These are phyloP conservation scores for Solanum hybrid DNA, from an alignment of 305 asterid species.

Conservation along the genomic window DNA sequence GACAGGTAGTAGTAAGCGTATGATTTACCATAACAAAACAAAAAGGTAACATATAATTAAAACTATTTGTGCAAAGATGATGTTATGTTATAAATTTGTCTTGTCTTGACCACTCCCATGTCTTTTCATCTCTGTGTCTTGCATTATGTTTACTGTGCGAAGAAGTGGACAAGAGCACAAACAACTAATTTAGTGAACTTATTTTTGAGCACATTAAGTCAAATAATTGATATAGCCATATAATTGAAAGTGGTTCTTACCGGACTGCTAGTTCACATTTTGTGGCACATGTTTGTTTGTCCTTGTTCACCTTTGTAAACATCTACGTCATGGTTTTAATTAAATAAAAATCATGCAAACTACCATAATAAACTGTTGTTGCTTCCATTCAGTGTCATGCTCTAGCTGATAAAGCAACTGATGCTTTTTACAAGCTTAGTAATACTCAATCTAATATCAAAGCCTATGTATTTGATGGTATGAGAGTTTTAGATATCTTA, in stretches of 20 bases:
- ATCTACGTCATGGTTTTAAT: neutral
- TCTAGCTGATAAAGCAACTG: slow-evolving; percentile 26
- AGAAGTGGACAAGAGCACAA: neutral
- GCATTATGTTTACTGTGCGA: neutral
- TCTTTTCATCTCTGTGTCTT: neutral
- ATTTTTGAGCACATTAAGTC: neutral
- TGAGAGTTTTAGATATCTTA: neutral
- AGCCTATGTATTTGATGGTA: slow-evolving; percentile 39
- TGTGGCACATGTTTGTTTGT: neutral
- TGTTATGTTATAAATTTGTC: neutral
- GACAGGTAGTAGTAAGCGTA: too few species aligned
- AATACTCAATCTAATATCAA: slow-evolving; percentile 31
- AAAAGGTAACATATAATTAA: neutral
- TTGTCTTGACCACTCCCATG: neutral
- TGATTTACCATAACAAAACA: neutral
- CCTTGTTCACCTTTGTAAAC: neutral
- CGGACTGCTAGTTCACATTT: neutral
- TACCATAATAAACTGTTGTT: slow-evolving; percentile 9
- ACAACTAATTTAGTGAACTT: neutral
- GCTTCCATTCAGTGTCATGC: slow-evolving; percentile 18
- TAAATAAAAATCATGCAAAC: neutral
- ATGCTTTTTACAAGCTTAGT: slow-evolving; percentile 33
- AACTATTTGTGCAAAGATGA: neutral
- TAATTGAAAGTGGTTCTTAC: neutral
- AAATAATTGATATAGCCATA: neutral